These are phyloP conservation scores for Suillus cothurnatus DNA, from an alignment of 768 basidiomycete genomes.

Conservation along the genomic window DNA sequence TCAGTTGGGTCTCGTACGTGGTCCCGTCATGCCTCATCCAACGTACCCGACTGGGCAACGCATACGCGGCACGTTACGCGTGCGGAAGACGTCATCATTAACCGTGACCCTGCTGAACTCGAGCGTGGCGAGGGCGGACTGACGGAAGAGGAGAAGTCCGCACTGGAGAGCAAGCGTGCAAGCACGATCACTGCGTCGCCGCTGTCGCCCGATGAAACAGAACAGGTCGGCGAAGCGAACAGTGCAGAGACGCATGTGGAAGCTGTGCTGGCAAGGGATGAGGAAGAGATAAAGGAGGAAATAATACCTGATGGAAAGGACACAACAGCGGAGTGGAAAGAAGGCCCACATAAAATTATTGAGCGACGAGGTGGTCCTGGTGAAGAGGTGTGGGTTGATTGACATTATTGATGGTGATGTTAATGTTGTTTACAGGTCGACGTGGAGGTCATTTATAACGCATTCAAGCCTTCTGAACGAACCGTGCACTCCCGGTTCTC, in stretches of 20 bases:
- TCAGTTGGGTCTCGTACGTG: slow-evolving; percentile 78
- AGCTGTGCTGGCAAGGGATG: slow-evolving; percentile 14
- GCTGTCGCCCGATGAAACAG: slow-evolving; percentile 12
- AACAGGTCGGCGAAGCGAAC: slow-evolving; percentile 12
- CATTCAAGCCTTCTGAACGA: slow-evolving; percentile 23
- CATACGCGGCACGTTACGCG: slow-evolving; percentile 71
- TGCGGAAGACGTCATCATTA: slow-evolving; percentile 81
- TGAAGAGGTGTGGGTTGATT: slow-evolving; percentile 53
- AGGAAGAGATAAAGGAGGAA: slow-evolving; percentile 34
- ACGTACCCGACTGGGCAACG: slow-evolving; percentile 81
- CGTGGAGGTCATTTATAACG: slow-evolving; percentile 60
- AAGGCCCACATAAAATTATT: slow-evolving; percentile 67
- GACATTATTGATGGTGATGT: slow-evolving; percentile 9
- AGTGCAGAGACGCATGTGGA: slow-evolving; percentile 14
- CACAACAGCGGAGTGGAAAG: slow-evolving; percentile 58
- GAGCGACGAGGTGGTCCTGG: slow-evolving; percentile 61
- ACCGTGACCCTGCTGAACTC: slow-evolving; percentile 66
- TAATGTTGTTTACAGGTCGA: slow-evolving; percentile 49
- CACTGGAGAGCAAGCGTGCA: slow-evolving; percentile 26
- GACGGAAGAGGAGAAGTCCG: slow-evolving; percentile 32
- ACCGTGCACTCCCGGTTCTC: slow-evolving; percentile 8
- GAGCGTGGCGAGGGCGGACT: slow-evolving; percentile 47
- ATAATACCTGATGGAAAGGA: slow-evolving; percentile 48
- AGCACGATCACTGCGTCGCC: slow-evolving; percentile 15
- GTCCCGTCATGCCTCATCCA: slow-evolving; percentile 66